These are phyloP conservation scores for Arxiozyma heterogenica DNA, from an alignment of 1,139 yeast genomes.

Conservation along the genomic window DNA sequence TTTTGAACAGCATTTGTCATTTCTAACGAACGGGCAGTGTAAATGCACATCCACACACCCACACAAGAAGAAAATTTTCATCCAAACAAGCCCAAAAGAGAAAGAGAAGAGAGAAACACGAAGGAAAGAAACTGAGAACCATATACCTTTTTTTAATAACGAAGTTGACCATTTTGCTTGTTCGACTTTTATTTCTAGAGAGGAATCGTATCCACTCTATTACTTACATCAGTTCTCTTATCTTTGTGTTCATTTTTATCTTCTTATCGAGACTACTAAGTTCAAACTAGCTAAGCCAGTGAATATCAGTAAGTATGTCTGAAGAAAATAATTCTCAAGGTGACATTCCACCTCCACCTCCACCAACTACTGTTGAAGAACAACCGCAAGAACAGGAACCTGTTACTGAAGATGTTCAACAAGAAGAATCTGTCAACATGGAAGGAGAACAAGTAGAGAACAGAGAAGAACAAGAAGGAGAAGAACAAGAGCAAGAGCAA, in stretches of 20 bases:
- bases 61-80: too few relatives aligned
- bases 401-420: neutral
- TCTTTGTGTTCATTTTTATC: too few relatives aligned
- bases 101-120: too few relatives aligned
- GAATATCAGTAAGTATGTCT: neutral
- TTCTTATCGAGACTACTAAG: neutral
- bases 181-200: too few relatives aligned
- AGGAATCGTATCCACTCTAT: too few relatives aligned
- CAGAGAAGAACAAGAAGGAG: neutral
- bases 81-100: too few relatives aligned
- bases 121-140: too few relatives aligned
- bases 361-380: conserved; percentile 2
- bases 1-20: neutral
- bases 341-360: conserved; percentile 5
- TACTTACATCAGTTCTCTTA: too few relatives aligned
- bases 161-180: too few relatives aligned
- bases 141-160: too few relatives aligned
- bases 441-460: neutral
- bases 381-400: conserved; percentile 11
- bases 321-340: conserved; percentile 2
- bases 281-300: neutral
- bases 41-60: too few relatives aligned
- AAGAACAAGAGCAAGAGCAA: conserved; percentile 5
- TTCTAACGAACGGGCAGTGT: neutral
- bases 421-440: neutral